Conservation (phyloP, 345 rosid genomes). For the Eucalyptus decipiens region DNA sequence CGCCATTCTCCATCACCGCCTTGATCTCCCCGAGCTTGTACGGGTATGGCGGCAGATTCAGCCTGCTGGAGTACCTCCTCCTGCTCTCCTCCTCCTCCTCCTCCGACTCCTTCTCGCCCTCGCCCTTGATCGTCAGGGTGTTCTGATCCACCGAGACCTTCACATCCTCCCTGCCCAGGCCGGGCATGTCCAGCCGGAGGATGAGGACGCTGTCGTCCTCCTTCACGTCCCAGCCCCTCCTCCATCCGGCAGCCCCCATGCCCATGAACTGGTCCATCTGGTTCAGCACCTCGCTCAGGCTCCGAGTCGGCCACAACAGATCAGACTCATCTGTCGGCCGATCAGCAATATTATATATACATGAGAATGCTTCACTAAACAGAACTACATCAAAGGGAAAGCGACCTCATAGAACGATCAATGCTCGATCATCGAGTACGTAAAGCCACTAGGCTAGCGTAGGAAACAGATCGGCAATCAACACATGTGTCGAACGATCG, state of each 20-base stretch:
- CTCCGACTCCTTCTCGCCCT: constrained; percentile 24
- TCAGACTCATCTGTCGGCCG: constrained; percentile 17
- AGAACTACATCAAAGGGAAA: not conserved
- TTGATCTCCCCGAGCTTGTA: constrained; percentile 36
- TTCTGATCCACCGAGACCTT: constrained; percentile 35
- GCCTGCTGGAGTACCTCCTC: constrained; percentile 39
- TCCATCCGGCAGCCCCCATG: constrained; percentile 10
- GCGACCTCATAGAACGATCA: not conserved
- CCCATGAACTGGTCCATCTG: constrained; percentile 46
- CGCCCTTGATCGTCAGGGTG: constrained; percentile 46
- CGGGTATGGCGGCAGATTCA: constrained; percentile 17
- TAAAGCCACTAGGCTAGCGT: not conserved
- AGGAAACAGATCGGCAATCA: no score
- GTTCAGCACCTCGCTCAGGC: constrained; percentile 50
- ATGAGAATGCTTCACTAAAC: not conserved
- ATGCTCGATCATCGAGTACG: not conserved
- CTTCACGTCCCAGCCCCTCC: constrained; percentile 36
- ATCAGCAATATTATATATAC: not conserved
- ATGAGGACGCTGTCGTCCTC: constrained; percentile 19
- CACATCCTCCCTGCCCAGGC: constrained; percentile 23
- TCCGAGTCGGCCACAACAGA: constrained; percentile 50
- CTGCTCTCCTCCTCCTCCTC: constrained; percentile 5
- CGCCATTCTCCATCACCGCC: constrained; percentile 91
- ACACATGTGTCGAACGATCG: no score
- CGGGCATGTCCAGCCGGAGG: constrained; percentile 31